These are phyloP conservation scores for Antarctomyces pellizariae DNA, from an alignment of 495 filamentous ascomycete species.

Conservation along the genomic window DNA sequence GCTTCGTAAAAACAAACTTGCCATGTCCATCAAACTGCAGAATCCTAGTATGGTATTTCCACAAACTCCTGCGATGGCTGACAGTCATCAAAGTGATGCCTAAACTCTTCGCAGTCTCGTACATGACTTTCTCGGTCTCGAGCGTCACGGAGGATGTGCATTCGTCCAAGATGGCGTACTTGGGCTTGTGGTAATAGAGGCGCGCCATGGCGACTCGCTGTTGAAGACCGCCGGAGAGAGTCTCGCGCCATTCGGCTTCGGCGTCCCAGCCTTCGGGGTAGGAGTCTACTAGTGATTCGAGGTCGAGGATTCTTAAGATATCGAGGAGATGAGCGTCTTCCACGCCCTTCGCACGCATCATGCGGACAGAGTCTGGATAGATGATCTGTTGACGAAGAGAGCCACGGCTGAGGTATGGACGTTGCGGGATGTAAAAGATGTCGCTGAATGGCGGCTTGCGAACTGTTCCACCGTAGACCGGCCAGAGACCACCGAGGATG, in stretches of 20 bases:
- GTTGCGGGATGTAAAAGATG: conserved; percentile 96
- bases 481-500: conserved; percentile 91
- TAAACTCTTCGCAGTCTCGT: conserved; percentile 76
- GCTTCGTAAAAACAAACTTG: conserved; percentile 63
- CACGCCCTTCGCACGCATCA: conserved; percentile 65
- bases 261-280: conserved; percentile 70
- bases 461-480: conserved; percentile 89
- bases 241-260: conserved; percentile 89
- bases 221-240: conserved; percentile 72
- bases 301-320: conserved; percentile 56
- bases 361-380: conserved; percentile 73
- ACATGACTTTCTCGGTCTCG: conserved; percentile 88
- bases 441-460: conserved; percentile 69
- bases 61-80: conserved; percentile 69
- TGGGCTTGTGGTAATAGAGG: conserved; percentile 83
- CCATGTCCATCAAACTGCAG: conserved; percentile 94
- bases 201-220: conserved; percentile 96
- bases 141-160: conserved; percentile 85
- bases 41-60: conserved; percentile 87
- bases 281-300: conserved; percentile 62
- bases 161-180: conserved; percentile 87
- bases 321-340: conserved; percentile 59
- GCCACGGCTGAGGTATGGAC: conserved; percentile 77
- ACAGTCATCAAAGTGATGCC: conserved; percentile 95
- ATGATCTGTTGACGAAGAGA: conserved; percentile 86